A percentile compares a stretch with the other conserved stretches of the same genome.
Evolutionary conservation across 257 asterid species (phyloP).

Genomic region (Scutellaria baicalensis): DNA sequence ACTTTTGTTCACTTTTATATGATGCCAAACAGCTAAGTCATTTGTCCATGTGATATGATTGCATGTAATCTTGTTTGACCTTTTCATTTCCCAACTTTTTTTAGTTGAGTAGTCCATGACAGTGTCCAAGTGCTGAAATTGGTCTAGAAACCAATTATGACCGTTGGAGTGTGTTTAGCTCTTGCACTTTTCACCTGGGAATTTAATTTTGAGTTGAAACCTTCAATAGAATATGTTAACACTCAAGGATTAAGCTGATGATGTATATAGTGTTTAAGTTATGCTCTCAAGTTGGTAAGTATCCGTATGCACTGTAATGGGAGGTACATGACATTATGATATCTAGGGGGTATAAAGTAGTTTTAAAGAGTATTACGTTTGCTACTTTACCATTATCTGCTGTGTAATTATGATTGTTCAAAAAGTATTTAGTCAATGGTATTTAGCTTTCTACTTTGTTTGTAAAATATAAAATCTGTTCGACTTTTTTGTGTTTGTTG

Average conservation of each 20-base stretch:
- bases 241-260: neutral
- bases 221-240: neutral
- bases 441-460: neutral
- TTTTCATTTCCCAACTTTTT: neutral
- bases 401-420: neutral
- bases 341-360: neutral
- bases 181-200: neutral
- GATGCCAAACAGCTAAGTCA: constrained; percentile 1
- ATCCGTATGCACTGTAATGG: neutral
- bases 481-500: neutral
- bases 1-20: neutral
- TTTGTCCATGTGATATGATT: neutral
- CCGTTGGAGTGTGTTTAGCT: neutral
- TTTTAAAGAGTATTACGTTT: neutral
- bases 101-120: neutral
- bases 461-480: neutral
- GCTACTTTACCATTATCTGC: neutral
- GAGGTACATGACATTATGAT: neutral
- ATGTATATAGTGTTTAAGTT: neutral
- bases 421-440: neutral
- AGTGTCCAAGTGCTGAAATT: constrained; percentile 6
- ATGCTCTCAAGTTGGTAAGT: neutral
- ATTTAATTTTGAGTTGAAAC: constrained; percentile 4
- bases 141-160: neutral
- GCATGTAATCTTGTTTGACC: neutral